Percentiles rank a stretch among this genome's conserved stretches.
Evolutionary conservation across 2,329 filamentous ascomycete species (phyloP).

Genomic region (Hymenoscyphus salicellus): DNA sequence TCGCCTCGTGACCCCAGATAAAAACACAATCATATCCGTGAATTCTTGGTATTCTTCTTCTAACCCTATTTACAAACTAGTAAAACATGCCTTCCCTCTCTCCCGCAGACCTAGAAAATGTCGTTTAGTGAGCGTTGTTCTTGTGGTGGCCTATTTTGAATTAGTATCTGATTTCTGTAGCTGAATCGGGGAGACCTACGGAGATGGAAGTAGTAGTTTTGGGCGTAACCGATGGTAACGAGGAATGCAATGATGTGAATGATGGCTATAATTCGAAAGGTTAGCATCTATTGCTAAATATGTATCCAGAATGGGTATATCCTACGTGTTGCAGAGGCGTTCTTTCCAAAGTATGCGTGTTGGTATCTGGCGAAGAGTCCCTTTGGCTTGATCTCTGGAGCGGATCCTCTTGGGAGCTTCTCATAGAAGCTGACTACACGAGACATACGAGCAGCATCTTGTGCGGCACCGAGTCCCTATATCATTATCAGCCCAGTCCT

Average conservation of each 20-base stretch:
- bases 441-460: conserved; percentile 96
- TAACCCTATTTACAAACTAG: conserved; percentile 35
- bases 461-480: conserved; percentile 89
- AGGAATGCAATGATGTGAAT: conserved; percentile 80
- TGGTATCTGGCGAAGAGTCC: conserved; percentile 88
- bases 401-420: conserved; percentile 89
- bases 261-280: conserved; percentile 59
- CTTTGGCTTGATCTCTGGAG: conserved; percentile 76
- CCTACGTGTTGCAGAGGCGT: conserved; percentile 83
- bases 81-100: conserved; percentile 22
- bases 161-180: conserved; percentile 22
- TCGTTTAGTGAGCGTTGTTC: conserved; percentile 93
- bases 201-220: conserved; percentile 99
- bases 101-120: background rate
- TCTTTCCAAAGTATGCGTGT: conserved; percentile 91
- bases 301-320: conserved; percentile 30
- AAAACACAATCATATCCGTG: conserved; percentile 1
- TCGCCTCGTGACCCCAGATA: background rate
- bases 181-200: conserved; percentile 60
- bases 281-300: conserved; percentile 16
- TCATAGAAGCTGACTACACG: conserved; percentile 98
- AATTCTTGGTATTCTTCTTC: conserved; percentile 26
- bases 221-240: conserved; percentile 81
- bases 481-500: conserved; percentile 39
- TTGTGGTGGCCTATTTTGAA: conserved; percentile 85